Percentiles rank a stretch among this genome's conserved stretches.
Evolutionary conservation across 441 rosid species (phyloP).

Genomic region (Populus tomentosa): DNA sequence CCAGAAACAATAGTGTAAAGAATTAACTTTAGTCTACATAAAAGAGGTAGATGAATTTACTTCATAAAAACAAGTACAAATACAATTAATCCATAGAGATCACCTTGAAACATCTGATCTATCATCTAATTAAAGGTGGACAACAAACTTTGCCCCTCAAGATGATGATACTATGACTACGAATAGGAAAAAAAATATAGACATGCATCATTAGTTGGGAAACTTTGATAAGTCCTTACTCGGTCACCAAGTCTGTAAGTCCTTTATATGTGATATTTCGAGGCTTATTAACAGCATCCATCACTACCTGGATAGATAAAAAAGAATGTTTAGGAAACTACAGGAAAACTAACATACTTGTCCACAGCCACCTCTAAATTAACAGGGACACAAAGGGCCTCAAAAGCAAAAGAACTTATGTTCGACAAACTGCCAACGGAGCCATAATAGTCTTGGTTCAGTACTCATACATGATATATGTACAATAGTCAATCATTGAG

Average conservation of each 20-base stretch:
- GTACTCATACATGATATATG: no score
- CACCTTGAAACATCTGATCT: not conserved
- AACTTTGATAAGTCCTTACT: slow-evolving; percentile 43
- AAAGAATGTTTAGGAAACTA: not conserved
- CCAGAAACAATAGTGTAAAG: not conserved
- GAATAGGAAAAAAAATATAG: not conserved
- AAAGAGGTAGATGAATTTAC: not conserved
- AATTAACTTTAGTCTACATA: not conserved
- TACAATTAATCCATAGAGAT: not conserved
- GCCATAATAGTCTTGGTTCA: not conserved
- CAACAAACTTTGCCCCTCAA: not conserved
- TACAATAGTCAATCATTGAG: no score
- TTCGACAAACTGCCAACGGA: not conserved
- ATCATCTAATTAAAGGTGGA: not conserved
- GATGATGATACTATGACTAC: not conserved
- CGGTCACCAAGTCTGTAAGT: slow-evolving; percentile 82
- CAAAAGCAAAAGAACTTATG: not conserved
- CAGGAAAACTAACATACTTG: not conserved
- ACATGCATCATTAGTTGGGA: not conserved
- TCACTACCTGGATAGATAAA: slow-evolving; percentile 52
- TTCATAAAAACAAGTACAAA: not conserved
- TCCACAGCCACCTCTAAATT: not conserved
- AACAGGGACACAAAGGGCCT: not conserved
- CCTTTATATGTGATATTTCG: slow-evolving; percentile 79
- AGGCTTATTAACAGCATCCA: slow-evolving; percentile 89